These are phyloP conservation scores for Nakazawaea peltata DNA, from an alignment of 805 yeast genomes.

Conservation along the genomic window DNA sequence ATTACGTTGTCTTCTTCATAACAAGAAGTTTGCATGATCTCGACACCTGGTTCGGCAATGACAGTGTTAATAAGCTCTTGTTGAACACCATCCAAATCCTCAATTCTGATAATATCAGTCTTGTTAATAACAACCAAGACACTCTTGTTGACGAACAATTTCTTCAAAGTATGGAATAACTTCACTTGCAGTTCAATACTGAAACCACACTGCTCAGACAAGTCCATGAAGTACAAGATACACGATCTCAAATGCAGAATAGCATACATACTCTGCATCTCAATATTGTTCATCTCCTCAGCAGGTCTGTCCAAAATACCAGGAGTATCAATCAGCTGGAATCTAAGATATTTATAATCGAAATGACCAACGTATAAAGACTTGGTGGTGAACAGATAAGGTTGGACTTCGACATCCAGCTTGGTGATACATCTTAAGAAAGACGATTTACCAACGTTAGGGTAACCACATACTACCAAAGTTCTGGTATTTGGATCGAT, in stretches of 20 bases:
- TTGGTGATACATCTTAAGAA: constrained; percentile 89
- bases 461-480: constrained; percentile 94
- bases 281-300: constrained; percentile 99
- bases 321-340: constrained; percentile 99
- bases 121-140: constrained; percentile 95
- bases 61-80: constrained; percentile 65
- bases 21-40: constrained; percentile 89
- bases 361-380: constrained; percentile 97
- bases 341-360: constrained; percentile 94
- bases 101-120: constrained; percentile 80
- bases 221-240: constrained; percentile 95
- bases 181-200: constrained; percentile 96
- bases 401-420: constrained; percentile 98
- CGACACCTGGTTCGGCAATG: constrained; percentile 68
- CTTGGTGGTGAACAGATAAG: constrained; percentile 98
- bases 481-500: constrained; percentile 99
- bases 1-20: constrained; percentile 90
- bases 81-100: constrained; percentile 72
- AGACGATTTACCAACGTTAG: constrained; percentile 98
- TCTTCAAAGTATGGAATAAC: constrained; percentile 94
- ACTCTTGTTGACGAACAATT: constrained; percentile 92
- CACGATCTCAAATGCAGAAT: constrained; percentile 97
- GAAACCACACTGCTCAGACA: constrained; percentile 98
- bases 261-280: constrained; percentile 98
- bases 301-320: constrained; percentile 98